Evolutionary conservation across 768 basidiomycete species (phyloP).

Genomic region (Tremella mesenterica): DNA sequence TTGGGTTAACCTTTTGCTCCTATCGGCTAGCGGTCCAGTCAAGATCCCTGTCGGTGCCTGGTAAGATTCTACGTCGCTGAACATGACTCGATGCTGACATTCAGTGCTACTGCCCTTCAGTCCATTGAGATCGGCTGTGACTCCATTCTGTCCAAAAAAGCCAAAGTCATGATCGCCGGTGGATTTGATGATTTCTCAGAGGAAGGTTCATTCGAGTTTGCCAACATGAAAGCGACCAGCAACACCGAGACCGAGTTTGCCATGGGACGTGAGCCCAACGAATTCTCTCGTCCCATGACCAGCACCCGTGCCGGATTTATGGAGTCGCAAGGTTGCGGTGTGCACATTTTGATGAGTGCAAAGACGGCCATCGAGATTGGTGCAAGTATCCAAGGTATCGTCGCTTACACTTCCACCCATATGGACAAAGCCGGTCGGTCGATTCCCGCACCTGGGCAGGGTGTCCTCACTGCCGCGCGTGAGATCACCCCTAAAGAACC

Average conservation of each 20-base stretch:
- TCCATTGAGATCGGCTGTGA: slow-evolving; percentile 98
- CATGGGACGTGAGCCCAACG: slow-evolving; percentile 97
- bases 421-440: slow-evolving; percentile 99
- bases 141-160: slow-evolving; percentile 85
- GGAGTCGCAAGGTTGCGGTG: slow-evolving; percentile 94
- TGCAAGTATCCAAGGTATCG: slow-evolving; percentile 80
- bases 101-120: slow-evolving; percentile 79
- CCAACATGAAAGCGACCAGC: slow-evolving; percentile 99
- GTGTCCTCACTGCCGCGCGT: slow-evolving; percentile 79
- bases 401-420: slow-evolving; percentile 85
- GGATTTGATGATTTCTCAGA: slow-evolving; percentile 98
- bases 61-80: slow-evolving; percentile 48
- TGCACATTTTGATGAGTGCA: slow-evolving; percentile 94
- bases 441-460: slow-evolving; percentile 90
- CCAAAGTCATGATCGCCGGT: slow-evolving; percentile 98
- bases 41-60: slow-evolving; percentile 99
- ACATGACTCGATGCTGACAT: neutral
- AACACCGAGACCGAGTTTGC: slow-evolving; percentile 95
- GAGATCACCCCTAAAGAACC: slow-evolving; percentile 72
- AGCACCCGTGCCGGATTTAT: slow-evolving; percentile 95
- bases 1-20: slow-evolving; percentile 87
- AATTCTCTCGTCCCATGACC: slow-evolving; percentile 96
- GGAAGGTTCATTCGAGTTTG: slow-evolving; percentile 97
- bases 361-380: slow-evolving; percentile 92
- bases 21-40: slow-evolving; percentile 95